Percentiles rank a stretch among this genome's conserved stretches.
Conservation (phyloP, 2,329 filamentous ascomycete species). For the Colletotrichum camelliae region DNA sequence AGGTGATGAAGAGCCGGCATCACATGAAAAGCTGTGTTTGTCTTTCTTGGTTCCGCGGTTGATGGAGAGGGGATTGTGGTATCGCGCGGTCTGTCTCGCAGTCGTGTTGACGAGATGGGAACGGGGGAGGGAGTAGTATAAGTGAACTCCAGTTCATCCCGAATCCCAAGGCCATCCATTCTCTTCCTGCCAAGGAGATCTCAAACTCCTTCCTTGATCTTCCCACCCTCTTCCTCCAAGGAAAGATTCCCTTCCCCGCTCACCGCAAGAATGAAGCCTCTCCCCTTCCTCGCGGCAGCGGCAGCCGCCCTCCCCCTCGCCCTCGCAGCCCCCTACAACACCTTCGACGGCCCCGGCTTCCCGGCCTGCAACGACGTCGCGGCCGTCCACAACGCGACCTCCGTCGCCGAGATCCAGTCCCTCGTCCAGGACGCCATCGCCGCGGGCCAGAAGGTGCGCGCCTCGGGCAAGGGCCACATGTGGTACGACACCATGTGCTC, state of each 20-base stretch:
- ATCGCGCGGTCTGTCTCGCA: neutral
- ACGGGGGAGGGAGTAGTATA: neutral
- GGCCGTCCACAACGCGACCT: constrained; percentile 47
- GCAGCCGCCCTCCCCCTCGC: constrained; percentile 25
- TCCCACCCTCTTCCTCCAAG: neutral
- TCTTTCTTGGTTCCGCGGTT: neutral
- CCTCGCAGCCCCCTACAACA: constrained; percentile 45
- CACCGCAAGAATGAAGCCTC: neutral
- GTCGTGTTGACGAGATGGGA: neutral
- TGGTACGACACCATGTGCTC: constrained; percentile 61
- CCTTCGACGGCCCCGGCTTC: constrained; percentile 54
- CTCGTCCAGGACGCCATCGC: constrained; percentile 46
- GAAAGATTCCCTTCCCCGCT: neutral
- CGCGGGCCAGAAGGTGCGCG: constrained; percentile 46
- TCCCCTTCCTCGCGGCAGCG: neutral
- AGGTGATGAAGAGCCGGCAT: neutral
- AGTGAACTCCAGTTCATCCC: neutral
- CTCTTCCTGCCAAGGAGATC: neutral
- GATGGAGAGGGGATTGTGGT: neutral
- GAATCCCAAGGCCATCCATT: neutral
- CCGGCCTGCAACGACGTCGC: constrained; percentile 53
- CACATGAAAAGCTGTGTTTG: neutral
- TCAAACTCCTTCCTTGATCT: neutral
- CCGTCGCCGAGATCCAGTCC: constrained; percentile 46
- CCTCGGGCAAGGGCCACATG: constrained; percentile 56